phyloP scores from a whole-genome alignment of 2,329 filamentous ascomycete genomes.

The Myriosclerotinia curreyana region DNA sequence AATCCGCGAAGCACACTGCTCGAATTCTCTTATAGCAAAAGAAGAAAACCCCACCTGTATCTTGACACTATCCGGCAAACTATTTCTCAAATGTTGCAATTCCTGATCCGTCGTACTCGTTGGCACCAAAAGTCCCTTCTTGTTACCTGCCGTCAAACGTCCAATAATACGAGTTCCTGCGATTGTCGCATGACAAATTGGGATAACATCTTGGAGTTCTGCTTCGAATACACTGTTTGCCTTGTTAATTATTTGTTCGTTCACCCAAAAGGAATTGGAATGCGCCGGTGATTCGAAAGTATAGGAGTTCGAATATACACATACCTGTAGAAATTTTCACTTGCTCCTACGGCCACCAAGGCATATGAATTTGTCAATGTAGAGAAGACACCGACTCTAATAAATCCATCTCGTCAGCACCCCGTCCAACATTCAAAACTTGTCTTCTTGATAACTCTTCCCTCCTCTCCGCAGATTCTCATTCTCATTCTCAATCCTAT shows the following conservation, averaged over 20 bases:
- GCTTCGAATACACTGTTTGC: slow-evolving; percentile 80
- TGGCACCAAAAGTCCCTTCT: slow-evolving; percentile 92
- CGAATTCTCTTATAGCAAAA: background rate
- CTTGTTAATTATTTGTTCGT: slow-evolving; percentile 11
- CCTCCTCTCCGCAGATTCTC: background rate
- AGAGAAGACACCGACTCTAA: slow-evolving; percentile 90
- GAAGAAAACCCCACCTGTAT: slow-evolving; percentile 53
- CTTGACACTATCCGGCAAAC: slow-evolving; percentile 84
- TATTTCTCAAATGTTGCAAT: slow-evolving; percentile 94
- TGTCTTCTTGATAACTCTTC: background rate
- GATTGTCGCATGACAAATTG: slow-evolving; percentile 94
- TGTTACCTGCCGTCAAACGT: slow-evolving; percentile 92
- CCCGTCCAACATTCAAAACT: background rate
- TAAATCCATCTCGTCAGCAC: background rate
- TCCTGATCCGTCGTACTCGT: slow-evolving; percentile 97
- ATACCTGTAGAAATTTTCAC: slow-evolving; percentile 96
- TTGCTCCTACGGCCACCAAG: slow-evolving; percentile 88
- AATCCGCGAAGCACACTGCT: background rate
- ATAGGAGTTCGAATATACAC: slow-evolving; percentile 26
- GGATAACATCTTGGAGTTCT: slow-evolving; percentile 94
- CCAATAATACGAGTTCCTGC: slow-evolving; percentile 95
- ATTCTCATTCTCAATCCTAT: background rate
- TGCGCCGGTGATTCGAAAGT: background rate
- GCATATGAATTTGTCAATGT: slow-evolving; percentile 98
- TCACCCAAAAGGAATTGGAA: background rate